These are phyloP conservation scores for Fistulinella cinereoalba DNA, from an alignment of 1,284 basidiomycete species.

Conservation along the genomic window DNA sequence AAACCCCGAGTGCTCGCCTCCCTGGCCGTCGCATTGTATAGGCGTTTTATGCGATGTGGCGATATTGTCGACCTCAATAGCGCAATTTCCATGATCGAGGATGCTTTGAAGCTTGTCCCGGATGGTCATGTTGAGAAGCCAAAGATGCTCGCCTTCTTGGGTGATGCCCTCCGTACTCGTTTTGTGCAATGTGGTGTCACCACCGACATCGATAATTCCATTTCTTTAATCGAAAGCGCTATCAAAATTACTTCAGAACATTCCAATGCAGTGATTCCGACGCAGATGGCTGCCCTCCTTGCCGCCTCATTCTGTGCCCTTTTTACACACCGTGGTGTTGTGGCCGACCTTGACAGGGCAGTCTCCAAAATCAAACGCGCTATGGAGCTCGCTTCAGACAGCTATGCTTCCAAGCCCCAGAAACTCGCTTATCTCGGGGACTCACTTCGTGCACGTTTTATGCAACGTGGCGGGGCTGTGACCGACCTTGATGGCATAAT, in stretches of 20 bases:
- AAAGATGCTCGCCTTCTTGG: not conserved
- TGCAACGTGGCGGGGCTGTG: no score
- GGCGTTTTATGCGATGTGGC: not conserved
- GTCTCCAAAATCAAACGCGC: not conserved
- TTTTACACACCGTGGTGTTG: not conserved
- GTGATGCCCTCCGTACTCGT: not conserved
- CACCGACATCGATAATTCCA: not conserved
- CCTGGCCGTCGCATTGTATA: not conserved
- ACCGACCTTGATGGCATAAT: no score
- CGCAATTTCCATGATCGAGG: no score
- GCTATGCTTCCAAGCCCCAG: no score
- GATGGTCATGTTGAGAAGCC: no score
- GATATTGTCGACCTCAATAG: not conserved
- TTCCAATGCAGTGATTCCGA: not conserved
- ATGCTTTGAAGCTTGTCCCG: no score
- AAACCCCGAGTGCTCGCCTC: not conserved
- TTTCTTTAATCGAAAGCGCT: not conserved
- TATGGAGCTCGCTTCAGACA: no score
- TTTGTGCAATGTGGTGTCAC: not conserved
- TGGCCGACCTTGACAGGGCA: not conserved
- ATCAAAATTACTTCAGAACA: not conserved
- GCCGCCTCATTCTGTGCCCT: not conserved
- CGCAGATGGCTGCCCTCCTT: not conserved
- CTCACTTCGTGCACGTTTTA: no score
- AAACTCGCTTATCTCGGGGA: no score